Percentiles rank a stretch among this genome's conserved stretches.
These are phyloP conservation scores for Lodderomyces theae DNA, from an alignment of 1,139 yeast genomes.

Conservation along the genomic window DNA sequence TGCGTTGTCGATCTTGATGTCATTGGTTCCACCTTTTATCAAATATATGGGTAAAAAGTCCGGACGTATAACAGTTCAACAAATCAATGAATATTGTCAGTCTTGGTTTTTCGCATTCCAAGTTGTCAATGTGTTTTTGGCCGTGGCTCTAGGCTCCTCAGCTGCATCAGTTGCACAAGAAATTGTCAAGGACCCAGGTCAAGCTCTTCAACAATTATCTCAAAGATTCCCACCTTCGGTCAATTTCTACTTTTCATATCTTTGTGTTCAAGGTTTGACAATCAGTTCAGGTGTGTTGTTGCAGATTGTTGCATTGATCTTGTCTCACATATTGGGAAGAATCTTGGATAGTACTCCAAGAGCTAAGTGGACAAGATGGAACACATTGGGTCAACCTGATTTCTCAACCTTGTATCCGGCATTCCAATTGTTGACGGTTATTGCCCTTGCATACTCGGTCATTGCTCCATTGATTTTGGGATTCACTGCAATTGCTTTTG, in stretches of 20 bases:
- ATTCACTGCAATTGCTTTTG: slow-evolving; percentile 44
- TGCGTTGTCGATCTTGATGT: slow-evolving; percentile 78
- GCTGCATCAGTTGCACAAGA: slow-evolving; percentile 66
- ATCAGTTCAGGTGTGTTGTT: slow-evolving; percentile 37
- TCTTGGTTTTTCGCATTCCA: slow-evolving; percentile 86
- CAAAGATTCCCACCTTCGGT: slow-evolving; percentile 66
- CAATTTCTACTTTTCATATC: slow-evolving; percentile 62
- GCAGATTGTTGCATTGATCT: slow-evolving; percentile 44
- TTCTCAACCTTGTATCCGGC: slow-evolving; percentile 42
- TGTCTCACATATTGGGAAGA: slow-evolving; percentile 46
- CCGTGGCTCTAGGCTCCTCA: slow-evolving; percentile 78
- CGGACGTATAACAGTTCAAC: slow-evolving; percentile 69
- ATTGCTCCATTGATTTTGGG: slow-evolving; percentile 49
- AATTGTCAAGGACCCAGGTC: slow-evolving; percentile 52
- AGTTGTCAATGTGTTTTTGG: slow-evolving; percentile 79
- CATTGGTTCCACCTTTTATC: slow-evolving; percentile 70
- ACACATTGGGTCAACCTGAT: slow-evolving; percentile 41
- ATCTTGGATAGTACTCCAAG: slow-evolving; percentile 47
- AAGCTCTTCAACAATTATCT: slow-evolving; percentile 57
- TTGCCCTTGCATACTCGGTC: slow-evolving; percentile 40
- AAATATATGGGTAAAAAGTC: slow-evolving; percentile 61
- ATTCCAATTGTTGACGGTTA: slow-evolving; percentile 38
- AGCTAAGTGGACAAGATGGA: slow-evolving; percentile 46
- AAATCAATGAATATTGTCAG: slow-evolving; percentile 79
- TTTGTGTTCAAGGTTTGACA: slow-evolving; percentile 44